These are phyloP conservation scores for Steccherinum ochraceum DNA, from an alignment of 768 basidiomycete species.

Conservation along the genomic window DNA sequence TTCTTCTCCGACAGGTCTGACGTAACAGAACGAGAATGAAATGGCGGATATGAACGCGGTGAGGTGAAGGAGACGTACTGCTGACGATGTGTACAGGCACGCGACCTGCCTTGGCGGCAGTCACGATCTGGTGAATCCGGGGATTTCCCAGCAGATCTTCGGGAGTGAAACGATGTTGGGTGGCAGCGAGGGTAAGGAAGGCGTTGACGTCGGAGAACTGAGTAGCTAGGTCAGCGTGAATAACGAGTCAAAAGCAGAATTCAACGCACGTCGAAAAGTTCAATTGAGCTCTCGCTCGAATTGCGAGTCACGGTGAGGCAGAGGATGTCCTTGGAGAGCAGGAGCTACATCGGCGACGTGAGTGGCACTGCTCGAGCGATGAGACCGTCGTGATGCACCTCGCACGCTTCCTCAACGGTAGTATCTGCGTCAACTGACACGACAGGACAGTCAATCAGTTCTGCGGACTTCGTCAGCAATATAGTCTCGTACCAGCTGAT, in stretches of 20 bases:
- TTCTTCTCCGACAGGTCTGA: slow-evolving; percentile 85
- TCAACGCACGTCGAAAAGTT: slow-evolving; percentile 68
- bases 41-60: background rate
- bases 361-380: background rate
- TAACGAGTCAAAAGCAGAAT: background rate
- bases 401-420: slow-evolving; percentile 79
- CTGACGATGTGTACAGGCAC: slow-evolving; percentile 74
- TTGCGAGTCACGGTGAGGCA: slow-evolving; percentile 58
- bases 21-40: background rate
- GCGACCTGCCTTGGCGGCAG: slow-evolving; percentile 65
- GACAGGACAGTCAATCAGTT: slow-evolving; percentile 64
- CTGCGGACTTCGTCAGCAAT: slow-evolving; percentile 26
- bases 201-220: slow-evolving; percentile 85
- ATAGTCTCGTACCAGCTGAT: background rate
- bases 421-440: slow-evolving; percentile 63
- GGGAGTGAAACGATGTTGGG: slow-evolving; percentile 57
- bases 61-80: slow-evolving; percentile 40
- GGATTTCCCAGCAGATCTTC: slow-evolving; percentile 56
- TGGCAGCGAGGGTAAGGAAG: slow-evolving; percentile 80
- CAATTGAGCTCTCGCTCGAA: slow-evolving; percentile 31
- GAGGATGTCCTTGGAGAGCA: slow-evolving; percentile 53
- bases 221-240: background rate
- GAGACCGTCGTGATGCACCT: slow-evolving; percentile 36
- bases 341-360: slow-evolving; percentile 32
- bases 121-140: slow-evolving; percentile 61